Percentiles rank a stretch among this genome's conserved stretches.
Evolutionary conservation across 1,284 basidiomycete genomes (phyloP).

Genomic region (Cryptococcus wingfieldii): DNA sequence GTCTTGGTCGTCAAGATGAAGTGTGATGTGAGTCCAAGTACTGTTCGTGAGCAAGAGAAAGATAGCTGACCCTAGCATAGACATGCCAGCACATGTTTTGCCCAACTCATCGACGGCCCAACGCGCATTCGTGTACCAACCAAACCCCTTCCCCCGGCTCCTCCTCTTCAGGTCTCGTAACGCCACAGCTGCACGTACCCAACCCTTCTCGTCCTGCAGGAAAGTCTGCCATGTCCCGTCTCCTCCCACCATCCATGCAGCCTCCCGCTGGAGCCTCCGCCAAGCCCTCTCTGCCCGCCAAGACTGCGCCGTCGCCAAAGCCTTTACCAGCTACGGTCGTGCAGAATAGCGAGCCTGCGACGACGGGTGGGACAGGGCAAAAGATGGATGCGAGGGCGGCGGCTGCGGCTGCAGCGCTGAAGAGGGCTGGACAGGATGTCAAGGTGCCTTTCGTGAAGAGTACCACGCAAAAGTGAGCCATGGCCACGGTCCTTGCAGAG

Average conservation of each 20-base stretch:
- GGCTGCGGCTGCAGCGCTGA: constrained; percentile 42
- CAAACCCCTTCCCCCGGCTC: constrained; percentile 13
- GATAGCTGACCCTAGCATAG: constrained; percentile 7
- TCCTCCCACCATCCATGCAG: constrained; percentile 19
- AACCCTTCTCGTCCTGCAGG: constrained; percentile 7
- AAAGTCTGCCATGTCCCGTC: constrained; percentile 31
- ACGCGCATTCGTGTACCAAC: constrained; percentile 32
- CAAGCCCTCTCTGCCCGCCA: not conserved
- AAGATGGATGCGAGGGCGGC: constrained; percentile 39
- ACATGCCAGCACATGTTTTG: constrained; percentile 39
- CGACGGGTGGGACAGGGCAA: not conserved
- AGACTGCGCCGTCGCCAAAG: not conserved
- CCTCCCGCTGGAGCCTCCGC: not conserved
- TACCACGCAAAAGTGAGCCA: constrained; percentile 42
- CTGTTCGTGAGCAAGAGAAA: not conserved
- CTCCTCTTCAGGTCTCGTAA: constrained; percentile 15
- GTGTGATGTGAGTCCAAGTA: constrained; percentile 36
- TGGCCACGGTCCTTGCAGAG: not conserved
- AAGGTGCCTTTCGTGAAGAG: constrained; percentile 47
- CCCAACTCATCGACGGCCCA: constrained; percentile 35
- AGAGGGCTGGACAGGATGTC: constrained; percentile 44
- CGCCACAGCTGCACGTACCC: constrained; percentile 19
- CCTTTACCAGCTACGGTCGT: not conserved
- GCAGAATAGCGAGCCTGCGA: constrained; percentile 1
- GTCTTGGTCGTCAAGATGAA: constrained; percentile 44